Percentiles rank a stretch among this genome's conserved stretches.
phyloP scores from a whole-genome alignment of 768 basidiomycete species.

The Rhodosporidiobolus sp. region DNA sequence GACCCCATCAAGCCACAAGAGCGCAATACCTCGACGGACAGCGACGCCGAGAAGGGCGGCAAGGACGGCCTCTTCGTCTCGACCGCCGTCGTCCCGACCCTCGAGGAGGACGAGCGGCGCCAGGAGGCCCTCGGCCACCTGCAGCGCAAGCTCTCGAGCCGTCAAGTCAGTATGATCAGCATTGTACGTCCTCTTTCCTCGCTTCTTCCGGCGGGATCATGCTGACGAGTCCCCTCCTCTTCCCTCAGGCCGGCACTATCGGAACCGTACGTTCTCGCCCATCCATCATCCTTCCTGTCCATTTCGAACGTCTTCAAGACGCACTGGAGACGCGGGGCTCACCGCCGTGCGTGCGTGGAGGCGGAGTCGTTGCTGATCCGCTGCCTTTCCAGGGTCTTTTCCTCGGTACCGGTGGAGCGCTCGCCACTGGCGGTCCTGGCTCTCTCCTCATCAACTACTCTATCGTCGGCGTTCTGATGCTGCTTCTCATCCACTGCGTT shows the following conservation, averaged over 20 bases:
- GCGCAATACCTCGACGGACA: no score
- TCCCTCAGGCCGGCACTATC: no score
- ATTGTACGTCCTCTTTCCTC: not conserved
- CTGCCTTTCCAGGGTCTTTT: not conserved
- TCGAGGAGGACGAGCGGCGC: not conserved
- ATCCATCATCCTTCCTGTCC: no score
- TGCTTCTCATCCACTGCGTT: not conserved
- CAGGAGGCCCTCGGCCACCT: not conserved
- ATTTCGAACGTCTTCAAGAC: no score
- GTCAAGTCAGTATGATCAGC: conserved; percentile 1
- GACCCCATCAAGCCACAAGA: no score
- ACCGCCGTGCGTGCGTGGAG: no score
- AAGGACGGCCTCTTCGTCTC: not conserved
- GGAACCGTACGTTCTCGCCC: no score
- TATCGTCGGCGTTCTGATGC: not conserved
- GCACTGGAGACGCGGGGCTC: no score
- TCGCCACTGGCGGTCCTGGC: not conserved
- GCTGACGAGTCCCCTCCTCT: no score
- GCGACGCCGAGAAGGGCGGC: no score
- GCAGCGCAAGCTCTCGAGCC: not conserved
- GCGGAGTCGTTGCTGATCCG: no score
- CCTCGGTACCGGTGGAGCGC: not conserved
- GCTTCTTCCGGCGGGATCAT: no score
- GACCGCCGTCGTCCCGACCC: not conserved
- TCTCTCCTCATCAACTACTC: not conserved